Percentiles rank a stretch among this genome's conserved stretches.
Evolutionary conservation across 257 asterid genomes (phyloP).

Genomic region (Solanum tacnaense): DNA sequence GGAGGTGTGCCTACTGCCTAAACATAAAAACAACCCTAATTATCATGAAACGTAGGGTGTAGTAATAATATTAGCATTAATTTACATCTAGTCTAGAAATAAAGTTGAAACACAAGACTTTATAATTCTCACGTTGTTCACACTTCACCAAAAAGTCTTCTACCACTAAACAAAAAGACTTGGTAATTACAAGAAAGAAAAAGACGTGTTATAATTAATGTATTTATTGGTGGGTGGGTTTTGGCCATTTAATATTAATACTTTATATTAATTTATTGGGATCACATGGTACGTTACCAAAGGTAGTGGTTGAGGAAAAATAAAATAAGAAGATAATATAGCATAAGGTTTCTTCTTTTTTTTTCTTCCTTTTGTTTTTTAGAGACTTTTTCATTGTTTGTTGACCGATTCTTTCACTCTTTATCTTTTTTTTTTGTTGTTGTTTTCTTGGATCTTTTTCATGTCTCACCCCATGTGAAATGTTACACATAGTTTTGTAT

Average conservation of each 20-base stretch:
- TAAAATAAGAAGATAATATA: neutral
- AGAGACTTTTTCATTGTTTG: neutral
- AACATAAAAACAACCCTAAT: neutral
- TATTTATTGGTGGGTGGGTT: neutral
- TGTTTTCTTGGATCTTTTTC: neutral
- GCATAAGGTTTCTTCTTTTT: neutral
- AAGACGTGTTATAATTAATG: neutral
- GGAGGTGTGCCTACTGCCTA: neutral
- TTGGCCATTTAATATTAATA: neutral
- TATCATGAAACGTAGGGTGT: neutral
- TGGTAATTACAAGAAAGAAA: neutral
- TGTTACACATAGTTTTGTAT: neutral
- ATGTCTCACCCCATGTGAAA: neutral
- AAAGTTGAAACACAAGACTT: neutral
- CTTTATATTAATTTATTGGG: neutral
- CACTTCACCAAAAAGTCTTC: neutral
- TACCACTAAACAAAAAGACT: neutral
- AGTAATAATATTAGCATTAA: neutral
- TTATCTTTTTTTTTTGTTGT: neutral
- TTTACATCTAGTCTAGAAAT: neutral
- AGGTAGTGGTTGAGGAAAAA: neutral
- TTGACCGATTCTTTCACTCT: neutral
- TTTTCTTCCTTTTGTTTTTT: neutral
- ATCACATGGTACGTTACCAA: neutral
- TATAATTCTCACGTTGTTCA: neutral